Base-by-base conservation (phyloP, 345 rosid genomes). In the Corchorus capsularis region DNA sequence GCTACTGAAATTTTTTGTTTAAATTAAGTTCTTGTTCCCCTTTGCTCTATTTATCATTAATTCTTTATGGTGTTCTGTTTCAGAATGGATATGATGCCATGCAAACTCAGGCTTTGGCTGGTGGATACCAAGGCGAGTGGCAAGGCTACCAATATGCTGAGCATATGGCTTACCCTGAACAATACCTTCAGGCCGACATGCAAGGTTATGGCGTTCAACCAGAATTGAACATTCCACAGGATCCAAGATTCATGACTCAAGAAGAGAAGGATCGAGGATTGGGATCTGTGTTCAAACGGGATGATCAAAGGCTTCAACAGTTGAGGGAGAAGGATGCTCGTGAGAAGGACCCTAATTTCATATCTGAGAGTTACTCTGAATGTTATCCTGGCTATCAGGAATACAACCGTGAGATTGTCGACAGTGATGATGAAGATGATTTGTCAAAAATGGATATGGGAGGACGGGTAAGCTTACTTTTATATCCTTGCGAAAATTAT, bases 371-470 rank as follows among this genome's bases (percentile, higher is more conserved):
- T 78, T 96, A 96, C 80, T 96, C 99, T 46, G 99, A 96, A 87
- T 96, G 99, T 83, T 96, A 96, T 84, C 99, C 99, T 1, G 98
- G 98, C 74, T 93, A 93, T 87, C 99, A 95, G 82, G 97, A 95
- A 81, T 95, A 93, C 76, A 93, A 92, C 81, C 93, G 94, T 76
- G 99, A 95, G 87, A 64, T 95, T 8, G 93, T 90, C 9, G 98
- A 90, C 80, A 95, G 99, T 50, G 99, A 95, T 53, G 97, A 95
- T 34, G 99, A 95, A 79, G 96, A 85, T 82, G 99, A 95, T 83
- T 82, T 95, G 79, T 86, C 98, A 14, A 95, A 95, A 78, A 95
- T 95, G 99, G 99, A 95, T 82, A 93, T 92, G 99, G 99, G 98
- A 65, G 99, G 99, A 75, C 90, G 94, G 83, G 99, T 93, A 85